Percentiles rank a stretch among this genome's conserved stretches.
phyloP scores from a whole-genome alignment of 1,139 yeast genomes.

The Candida mesenterica region DNA sequence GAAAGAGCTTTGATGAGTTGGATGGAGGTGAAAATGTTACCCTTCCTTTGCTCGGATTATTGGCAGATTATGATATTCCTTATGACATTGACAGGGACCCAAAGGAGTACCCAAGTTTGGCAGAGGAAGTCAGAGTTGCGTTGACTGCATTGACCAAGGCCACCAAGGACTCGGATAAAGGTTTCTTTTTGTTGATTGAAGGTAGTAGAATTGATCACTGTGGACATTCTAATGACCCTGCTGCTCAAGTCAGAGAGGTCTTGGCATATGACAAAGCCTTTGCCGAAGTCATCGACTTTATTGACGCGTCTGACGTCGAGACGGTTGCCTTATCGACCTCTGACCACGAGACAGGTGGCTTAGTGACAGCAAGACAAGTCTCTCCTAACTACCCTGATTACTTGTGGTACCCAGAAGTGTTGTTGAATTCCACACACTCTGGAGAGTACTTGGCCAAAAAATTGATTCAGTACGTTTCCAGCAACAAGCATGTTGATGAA shows the following conservation, averaged over 20 bases:
- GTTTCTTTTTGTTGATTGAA: conserved; percentile 27
- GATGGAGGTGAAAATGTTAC: conserved; percentile 21
- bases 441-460: conserved; percentile 25
- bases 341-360: conserved; percentile 31
- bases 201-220: conserved; percentile 31
- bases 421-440: conserved; percentile 24
- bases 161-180: conserved; percentile 23
- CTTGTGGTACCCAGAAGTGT: conserved; percentile 26
- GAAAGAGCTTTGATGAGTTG: conserved; percentile 20
- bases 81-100: conserved; percentile 26
- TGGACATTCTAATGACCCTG: conserved; percentile 32
- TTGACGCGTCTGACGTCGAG: conserved; percentile 22
- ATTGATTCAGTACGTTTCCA: conserved; percentile 9
- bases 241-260: conserved; percentile 41
- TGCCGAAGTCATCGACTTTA: conserved; percentile 22
- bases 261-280: conserved; percentile 36
- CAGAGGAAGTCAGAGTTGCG: conserved; percentile 25
- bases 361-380: conserved; percentile 67
- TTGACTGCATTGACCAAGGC: conserved; percentile 25
- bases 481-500: conserved; percentile 3
- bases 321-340: conserved; percentile 28
- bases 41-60: conserved; percentile 26
- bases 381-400: conserved; percentile 34
- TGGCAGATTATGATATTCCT: conserved; percentile 26
- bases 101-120: conserved; percentile 23